These are phyloP conservation scores for Lachancea mirantina DNA, from an alignment of 805 yeast genomes.

Conservation along the genomic window DNA sequence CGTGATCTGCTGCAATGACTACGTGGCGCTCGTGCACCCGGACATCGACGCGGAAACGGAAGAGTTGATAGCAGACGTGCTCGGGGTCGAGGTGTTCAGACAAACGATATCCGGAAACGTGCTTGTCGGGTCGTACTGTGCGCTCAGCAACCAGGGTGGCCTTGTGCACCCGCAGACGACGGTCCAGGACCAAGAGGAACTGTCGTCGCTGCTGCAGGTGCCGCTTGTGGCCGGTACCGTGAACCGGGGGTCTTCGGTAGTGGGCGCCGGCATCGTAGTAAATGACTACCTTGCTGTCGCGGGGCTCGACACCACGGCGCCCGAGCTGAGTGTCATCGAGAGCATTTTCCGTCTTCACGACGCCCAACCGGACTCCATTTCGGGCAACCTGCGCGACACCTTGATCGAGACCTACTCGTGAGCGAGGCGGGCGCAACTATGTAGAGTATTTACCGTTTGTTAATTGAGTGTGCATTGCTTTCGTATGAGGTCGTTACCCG, in stretches of 20 bases:
- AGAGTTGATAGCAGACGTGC: slow-evolving; percentile 93
- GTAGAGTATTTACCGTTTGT: too few species aligned
- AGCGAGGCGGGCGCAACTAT: slow-evolving; percentile 1
- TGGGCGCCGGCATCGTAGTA: slow-evolving; percentile 98
- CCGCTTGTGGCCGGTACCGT: slow-evolving; percentile 98
- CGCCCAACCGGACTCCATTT: slow-evolving; percentile 79
- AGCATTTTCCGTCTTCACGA: slow-evolving; percentile 91
- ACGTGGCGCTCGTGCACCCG: slow-evolving; percentile 98
- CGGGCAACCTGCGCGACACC: slow-evolving; percentile 83
- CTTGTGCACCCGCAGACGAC: slow-evolving; percentile 97
- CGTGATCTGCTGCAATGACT: slow-evolving; percentile 97
- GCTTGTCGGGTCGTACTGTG: slow-evolving; percentile 92
- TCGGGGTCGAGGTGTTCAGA: slow-evolving; percentile 98
- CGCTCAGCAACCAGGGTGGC: slow-evolving; percentile 95
- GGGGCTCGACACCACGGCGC: slow-evolving; percentile 97
- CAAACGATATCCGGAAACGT: slow-evolving; percentile 98
- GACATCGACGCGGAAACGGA: slow-evolving; percentile 99
- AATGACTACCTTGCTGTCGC: slow-evolving; percentile 97
- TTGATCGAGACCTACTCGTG: slow-evolving; percentile 86
- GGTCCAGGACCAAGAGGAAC: slow-evolving; percentile 96
- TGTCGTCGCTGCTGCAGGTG: slow-evolving; percentile 88
- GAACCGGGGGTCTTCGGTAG: slow-evolving; percentile 94
- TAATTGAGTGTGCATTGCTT: too few species aligned
- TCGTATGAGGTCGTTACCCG: too few species aligned
- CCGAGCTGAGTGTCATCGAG: slow-evolving; percentile 94